These are phyloP conservation scores for Rhododendron kiyosumense DNA, from an alignment of 148 eudicot species.

Conservation along the genomic window DNA sequence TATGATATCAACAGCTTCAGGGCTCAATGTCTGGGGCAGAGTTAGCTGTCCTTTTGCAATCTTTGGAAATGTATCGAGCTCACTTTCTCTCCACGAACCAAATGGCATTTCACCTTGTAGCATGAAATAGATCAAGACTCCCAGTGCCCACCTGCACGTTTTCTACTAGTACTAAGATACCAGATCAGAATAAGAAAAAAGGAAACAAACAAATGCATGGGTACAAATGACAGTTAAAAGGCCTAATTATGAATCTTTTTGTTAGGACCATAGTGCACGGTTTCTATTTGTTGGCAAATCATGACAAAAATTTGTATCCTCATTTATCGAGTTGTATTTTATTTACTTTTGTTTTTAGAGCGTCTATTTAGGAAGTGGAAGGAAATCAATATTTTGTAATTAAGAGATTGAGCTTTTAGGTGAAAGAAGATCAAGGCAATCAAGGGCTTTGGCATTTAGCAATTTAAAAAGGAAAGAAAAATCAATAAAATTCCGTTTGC, in stretches of 20 bases:
- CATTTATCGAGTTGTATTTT: no score
- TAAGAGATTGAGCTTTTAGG: no score
- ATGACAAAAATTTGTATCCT: no score
- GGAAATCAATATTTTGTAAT: no score
- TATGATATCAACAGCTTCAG: slow-evolving; percentile 74
- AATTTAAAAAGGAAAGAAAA: no score
- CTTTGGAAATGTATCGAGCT: slow-evolving; percentile 77
- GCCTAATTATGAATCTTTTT: neutral
- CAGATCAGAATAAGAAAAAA: neutral
- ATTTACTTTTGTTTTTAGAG: no score
- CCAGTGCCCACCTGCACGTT: slow-evolving; percentile 90
- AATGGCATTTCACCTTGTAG: slow-evolving; percentile 97
- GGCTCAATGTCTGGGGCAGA: slow-evolving; percentile 59
- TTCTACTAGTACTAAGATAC: neutral
- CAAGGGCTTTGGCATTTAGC: no score
- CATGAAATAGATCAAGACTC: slow-evolving; percentile 86
- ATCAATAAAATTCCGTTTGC: no score
- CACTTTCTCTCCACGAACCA: slow-evolving; percentile 94
- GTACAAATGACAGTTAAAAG: neutral
- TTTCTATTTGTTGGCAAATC: no score
- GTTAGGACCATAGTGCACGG: no score
- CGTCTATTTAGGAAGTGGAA: no score
- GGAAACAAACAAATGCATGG: neutral
- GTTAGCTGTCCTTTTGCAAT: slow-evolving; percentile 85
- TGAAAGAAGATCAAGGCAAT: no score